A percentile compares a stretch with the other conserved stretches of the same genome.
Conservation (phyloP, 345 rosid genomes). For the Eucalyptus decipiens region DNA sequence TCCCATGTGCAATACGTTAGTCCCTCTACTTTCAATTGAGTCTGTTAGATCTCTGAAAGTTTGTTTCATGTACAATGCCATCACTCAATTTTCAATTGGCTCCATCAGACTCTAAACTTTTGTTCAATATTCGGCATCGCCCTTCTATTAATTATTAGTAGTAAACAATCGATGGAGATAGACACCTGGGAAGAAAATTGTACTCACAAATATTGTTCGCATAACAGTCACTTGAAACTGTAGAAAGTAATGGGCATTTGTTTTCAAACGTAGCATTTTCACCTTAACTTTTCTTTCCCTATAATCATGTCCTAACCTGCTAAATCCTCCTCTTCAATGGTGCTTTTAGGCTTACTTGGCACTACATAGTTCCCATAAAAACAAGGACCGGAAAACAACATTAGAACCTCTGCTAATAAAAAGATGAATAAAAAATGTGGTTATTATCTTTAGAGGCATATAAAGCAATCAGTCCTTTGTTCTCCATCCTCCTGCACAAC, state of each 20-base stretch:
- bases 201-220: background rate
- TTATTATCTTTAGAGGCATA: background rate
- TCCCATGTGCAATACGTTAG: background rate
- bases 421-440: background rate
- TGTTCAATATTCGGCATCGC: background rate
- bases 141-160: background rate
- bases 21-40: background rate
- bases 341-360: background rate
- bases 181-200: background rate
- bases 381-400: background rate
- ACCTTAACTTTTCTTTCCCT: background rate
- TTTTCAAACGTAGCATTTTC: background rate
- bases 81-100: background rate
- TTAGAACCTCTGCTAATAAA: background rate
- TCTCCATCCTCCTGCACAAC: background rate
- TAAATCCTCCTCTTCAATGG: background rate
- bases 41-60: background rate
- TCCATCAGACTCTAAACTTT: background rate
- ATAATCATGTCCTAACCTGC: background rate
- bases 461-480: background rate
- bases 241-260: background rate
- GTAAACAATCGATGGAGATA: background rate
- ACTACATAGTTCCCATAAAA: background rate
- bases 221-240: background rate
- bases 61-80: no score